Percentiles rank a stretch among this genome's conserved stretches.
Evolutionary conservation across 441 rosid species (phyloP).

Genomic region (Hura crepitans): DNA sequence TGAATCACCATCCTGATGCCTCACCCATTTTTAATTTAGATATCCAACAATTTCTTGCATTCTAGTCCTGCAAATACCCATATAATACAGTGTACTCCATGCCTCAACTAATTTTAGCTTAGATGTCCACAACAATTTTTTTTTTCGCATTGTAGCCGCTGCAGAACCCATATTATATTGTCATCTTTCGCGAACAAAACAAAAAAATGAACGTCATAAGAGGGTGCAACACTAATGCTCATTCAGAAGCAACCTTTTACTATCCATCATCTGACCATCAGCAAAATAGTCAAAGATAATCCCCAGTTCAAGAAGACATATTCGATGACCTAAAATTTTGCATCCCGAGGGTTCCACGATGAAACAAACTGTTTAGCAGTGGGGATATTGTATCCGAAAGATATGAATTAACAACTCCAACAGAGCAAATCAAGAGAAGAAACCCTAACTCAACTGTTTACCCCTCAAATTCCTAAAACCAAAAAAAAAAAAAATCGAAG

Average conservation of each 20-base stretch:
- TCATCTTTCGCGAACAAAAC: too few relatives aligned
- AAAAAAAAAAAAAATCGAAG: neutral
- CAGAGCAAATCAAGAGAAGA: neutral
- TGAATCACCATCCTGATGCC: neutral
- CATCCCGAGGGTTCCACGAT: neutral
- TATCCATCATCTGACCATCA: neutral
- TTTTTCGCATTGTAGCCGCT: too few relatives aligned
- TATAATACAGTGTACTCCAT: neutral
- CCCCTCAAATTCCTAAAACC: neutral
- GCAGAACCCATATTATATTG: too few relatives aligned
- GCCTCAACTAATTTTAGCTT: too few relatives aligned
- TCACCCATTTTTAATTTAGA: neutral
- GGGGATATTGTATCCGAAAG: neutral
- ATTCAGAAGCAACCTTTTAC: neutral
- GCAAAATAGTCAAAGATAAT: too few relatives aligned
- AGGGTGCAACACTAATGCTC: neutral
- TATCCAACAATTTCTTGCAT: too few relatives aligned
- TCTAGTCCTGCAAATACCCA: neutral
- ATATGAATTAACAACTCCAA: neutral
- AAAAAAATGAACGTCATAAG: neutral
- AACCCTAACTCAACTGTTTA: neutral
- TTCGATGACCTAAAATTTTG: slow-evolving; percentile 1
- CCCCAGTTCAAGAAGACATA: neutral
- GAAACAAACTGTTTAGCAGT: neutral
- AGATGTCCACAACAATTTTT: neutral